Conservation (phyloP, 495 filamentous ascomycete genomes). For the Penicillium fimorum region DNA sequence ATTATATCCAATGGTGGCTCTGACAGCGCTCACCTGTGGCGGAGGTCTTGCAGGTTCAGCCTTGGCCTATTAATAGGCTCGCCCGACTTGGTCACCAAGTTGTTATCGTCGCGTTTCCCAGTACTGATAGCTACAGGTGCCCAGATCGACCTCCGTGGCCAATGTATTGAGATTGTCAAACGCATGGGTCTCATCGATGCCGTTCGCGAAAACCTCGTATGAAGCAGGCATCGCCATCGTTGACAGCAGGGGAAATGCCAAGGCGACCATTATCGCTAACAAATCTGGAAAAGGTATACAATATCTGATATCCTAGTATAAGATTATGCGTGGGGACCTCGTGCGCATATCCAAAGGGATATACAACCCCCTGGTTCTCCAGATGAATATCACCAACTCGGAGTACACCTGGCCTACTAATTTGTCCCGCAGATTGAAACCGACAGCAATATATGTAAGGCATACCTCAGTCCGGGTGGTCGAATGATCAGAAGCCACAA, state of each 20-base stretch:
- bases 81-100: conserved; percentile 31
- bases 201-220: conserved; percentile 30
- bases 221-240: conserved; percentile 39
- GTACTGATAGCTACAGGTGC: conserved; percentile 33
- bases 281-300: conserved; percentile 33
- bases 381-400: conserved; percentile 22
- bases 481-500: conserved; percentile 30
- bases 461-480: conserved; percentile 22
- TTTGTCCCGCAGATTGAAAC: conserved; percentile 34
- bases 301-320: conserved; percentile 42
- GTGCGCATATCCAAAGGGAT: conserved; percentile 31
- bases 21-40: conserved; percentile 46
- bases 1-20: conserved; percentile 8
- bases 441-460: conserved; percentile 28
- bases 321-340: conserved; percentile 50
- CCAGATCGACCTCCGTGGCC: conserved; percentile 42
- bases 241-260: conserved; percentile 25
- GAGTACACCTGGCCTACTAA: conserved; percentile 43
- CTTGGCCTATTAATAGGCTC: conserved; percentile 43
- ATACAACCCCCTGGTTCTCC: conserved; percentile 29
- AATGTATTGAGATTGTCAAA: conserved; percentile 36
- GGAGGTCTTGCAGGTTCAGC: conserved; percentile 34
- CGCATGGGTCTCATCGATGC: conserved; percentile 42
- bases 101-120: conserved; percentile 41
- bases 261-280: conserved; percentile 32